These are phyloP conservation scores for Neocatenulostroma microsporum DNA, from an alignment of 2,329 filamentous ascomycete genomes.

Conservation along the genomic window DNA sequence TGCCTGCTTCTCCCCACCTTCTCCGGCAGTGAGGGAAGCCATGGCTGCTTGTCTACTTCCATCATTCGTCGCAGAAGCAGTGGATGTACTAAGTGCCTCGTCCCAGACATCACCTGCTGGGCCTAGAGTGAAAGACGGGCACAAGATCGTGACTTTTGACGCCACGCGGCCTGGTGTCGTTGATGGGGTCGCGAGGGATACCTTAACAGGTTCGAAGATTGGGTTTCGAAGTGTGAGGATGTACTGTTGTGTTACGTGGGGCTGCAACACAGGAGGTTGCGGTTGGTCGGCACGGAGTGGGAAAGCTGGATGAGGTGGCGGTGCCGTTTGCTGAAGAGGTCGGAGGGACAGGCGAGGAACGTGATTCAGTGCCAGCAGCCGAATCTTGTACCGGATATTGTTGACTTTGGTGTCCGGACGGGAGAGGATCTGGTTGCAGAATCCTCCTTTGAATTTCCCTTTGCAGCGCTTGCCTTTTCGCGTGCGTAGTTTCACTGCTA, in stretches of 20 bases:
- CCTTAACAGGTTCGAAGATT: conserved; percentile 80
- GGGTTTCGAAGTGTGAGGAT: conserved; percentile 88
- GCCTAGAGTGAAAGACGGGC: conserved; percentile 87
- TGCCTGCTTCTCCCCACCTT: conserved; percentile 50
- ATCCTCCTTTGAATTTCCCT: too few relatives aligned
- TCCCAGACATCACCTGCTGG: conserved; percentile 94
- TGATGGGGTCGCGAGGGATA: conserved; percentile 78
- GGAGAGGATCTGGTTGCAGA: conserved; percentile 92
- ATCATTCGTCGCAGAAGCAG: conserved; percentile 11
- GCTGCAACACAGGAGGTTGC: conserved; percentile 16
- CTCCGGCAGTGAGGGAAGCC: conserved; percentile 29
- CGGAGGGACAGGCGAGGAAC: conserved; percentile 74
- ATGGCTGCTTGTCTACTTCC: conserved; percentile 25
- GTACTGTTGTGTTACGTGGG: conserved; percentile 59
- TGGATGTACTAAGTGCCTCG: conserved; percentile 61
- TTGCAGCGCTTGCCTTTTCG: conserved; percentile 93
- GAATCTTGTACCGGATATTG: conserved; percentile 86
- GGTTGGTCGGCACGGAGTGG: conserved; percentile 15
- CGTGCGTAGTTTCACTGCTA: conserved; percentile 75
- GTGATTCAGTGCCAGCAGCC: conserved; percentile 74
- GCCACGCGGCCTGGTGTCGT: conserved; percentile 68
- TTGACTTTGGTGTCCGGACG: conserved; percentile 81
- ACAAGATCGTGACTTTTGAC: conserved; percentile 81
- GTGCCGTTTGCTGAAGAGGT: conserved; percentile 36
- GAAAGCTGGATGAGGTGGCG: conserved; percentile 16